Percentiles rank a stretch among this genome's conserved stretches.
Evolutionary conservation across 768 basidiomycete species (phyloP).

Genomic region (Suillus placidus): DNA sequence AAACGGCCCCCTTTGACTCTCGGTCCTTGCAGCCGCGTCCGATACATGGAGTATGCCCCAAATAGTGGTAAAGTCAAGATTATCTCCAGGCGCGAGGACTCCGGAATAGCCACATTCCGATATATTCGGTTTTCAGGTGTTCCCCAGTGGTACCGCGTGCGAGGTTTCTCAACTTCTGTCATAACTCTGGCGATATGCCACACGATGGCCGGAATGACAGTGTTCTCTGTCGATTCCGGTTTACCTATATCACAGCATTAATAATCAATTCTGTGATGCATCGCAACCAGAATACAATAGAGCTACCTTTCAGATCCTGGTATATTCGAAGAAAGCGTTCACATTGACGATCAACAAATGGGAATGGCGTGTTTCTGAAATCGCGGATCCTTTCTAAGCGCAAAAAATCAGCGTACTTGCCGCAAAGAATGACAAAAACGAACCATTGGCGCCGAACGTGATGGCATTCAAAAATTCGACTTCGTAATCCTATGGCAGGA

Average conservation of each 20-base stretch:
- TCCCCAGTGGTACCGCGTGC: slow-evolving; percentile 18
- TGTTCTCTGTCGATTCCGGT: slow-evolving; percentile 3
- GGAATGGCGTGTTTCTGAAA: slow-evolving; percentile 24
- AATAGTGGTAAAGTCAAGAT: slow-evolving; percentile 20
- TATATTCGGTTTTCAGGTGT: slow-evolving; percentile 14
- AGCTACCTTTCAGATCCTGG: slow-evolving; percentile 21
- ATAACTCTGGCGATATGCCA: slow-evolving; percentile 27
- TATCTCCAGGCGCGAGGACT: slow-evolving; percentile 18
- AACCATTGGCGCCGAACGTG: slow-evolving; percentile 26
- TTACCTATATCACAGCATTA: not conserved
- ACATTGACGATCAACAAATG: slow-evolving; percentile 23
- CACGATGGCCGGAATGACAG: slow-evolving; percentile 20
- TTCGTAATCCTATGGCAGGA: slow-evolving; percentile 21
- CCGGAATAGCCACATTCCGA: slow-evolving; percentile 12
- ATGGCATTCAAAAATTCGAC: slow-evolving; percentile 25
- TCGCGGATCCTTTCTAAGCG: too few species aligned
- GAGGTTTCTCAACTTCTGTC: slow-evolving; percentile 17
- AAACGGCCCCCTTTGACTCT: too few species aligned
- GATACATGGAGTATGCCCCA: slow-evolving; percentile 26
- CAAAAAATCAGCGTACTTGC: not conserved
- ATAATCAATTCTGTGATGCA: not conserved
- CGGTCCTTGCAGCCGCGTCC: slow-evolving; percentile 17
- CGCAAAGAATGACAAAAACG: not conserved
- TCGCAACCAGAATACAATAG: not conserved
- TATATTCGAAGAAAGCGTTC: slow-evolving; percentile 23